Conservation (phyloP, 1,284 basidiomycete genomes). For the Sporisorium iseilematis-ciliati region DNA sequence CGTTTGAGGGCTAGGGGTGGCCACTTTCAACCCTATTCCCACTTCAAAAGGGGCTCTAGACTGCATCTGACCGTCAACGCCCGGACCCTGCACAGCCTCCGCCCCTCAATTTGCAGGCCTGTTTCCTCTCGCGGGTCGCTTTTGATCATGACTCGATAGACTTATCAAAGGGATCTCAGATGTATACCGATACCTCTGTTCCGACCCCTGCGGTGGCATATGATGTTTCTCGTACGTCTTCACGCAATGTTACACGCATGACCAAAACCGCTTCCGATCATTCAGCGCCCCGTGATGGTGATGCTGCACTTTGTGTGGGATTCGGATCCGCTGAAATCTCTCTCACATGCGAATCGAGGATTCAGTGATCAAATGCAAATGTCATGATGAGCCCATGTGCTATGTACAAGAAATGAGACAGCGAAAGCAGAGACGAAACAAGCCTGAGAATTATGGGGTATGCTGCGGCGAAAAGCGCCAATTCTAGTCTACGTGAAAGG, state of each 20-base stretch:
- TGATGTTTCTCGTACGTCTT: conserved; percentile 2
- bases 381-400: too few species aligned
- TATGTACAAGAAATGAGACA: too few species aligned
- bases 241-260: not conserved
- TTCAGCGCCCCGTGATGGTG: not conserved
- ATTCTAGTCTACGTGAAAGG: conserved; percentile 5
- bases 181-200: conserved; percentile 1
- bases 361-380: not conserved
- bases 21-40: not conserved
- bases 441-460: conserved; percentile 11
- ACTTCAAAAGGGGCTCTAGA: not conserved
- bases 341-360: too few species aligned
- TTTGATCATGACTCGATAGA: not conserved
- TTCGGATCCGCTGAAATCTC: too few species aligned
- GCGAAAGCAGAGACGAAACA: not conserved
- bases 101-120: not conserved
- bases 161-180: not conserved
- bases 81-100: not conserved
- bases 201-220: not conserved
- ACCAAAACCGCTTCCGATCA: not conserved
- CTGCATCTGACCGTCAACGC: not conserved
- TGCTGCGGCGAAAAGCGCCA: conserved; percentile 1
- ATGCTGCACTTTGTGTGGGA: too few species aligned
- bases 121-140: not conserved
- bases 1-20: conserved; percentile 17